Evolutionary conservation across 495 filamentous ascomycete genomes (phyloP).

Genomic region (Hypoxylon intermedium): DNA sequence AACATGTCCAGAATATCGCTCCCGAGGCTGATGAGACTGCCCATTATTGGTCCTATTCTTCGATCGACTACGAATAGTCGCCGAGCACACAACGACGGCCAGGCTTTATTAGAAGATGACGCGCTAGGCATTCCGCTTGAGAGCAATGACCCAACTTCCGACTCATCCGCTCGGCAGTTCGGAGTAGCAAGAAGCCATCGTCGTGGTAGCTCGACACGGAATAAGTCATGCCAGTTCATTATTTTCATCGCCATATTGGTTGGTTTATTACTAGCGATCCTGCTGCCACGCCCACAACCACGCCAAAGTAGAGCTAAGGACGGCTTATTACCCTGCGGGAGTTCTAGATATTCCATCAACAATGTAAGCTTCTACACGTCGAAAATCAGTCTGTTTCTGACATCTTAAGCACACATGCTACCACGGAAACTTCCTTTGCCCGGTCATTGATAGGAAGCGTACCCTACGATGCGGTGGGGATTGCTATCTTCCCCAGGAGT

Average conservation of each 20-base stretch:
- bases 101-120: conserved; percentile 39
- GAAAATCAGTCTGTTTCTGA: not conserved
- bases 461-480: conserved; percentile 49
- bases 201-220: not conserved
- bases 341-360: conserved; percentile 46
- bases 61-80: not conserved
- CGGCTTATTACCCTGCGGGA: conserved; percentile 46
- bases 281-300: conserved; percentile 8
- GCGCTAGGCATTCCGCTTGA: conserved; percentile 35
- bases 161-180: conserved; percentile 4
- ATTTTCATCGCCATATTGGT: conserved; percentile 26
- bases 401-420: conserved; percentile 53
- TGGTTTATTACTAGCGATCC: conserved; percentile 25
- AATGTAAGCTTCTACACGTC: conserved; percentile 32
- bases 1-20: conserved; percentile 20
- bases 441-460: conserved; percentile 44
- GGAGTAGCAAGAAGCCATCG: conserved; percentile 1
- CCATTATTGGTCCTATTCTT: conserved; percentile 21
- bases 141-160: conserved; percentile 4
- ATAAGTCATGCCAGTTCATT: conserved; percentile 15
- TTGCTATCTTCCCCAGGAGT: conserved; percentile 49
- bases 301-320: not conserved
- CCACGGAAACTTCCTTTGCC: conserved; percentile 49
- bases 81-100: conserved; percentile 25
- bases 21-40: conserved; percentile 6